These are phyloP conservation scores for Oryza meyeriana DNA, from an alignment of 176 grass and related monocot genomes.

Conservation along the genomic window DNA sequence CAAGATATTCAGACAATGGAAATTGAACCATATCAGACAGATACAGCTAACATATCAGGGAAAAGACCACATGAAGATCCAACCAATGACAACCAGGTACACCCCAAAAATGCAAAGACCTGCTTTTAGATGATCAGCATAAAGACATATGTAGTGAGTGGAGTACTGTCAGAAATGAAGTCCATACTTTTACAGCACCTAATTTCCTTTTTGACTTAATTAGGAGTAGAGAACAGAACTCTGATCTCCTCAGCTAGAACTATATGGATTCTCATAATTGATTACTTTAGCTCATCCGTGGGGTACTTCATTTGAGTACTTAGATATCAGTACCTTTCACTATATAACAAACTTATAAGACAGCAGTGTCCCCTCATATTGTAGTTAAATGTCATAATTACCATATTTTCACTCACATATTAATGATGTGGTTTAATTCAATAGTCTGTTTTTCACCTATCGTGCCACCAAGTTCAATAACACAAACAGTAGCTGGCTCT, in stretches of 20 bases:
- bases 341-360: background rate
- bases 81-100: too few relatives aligned
- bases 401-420: background rate
- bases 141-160: slow-evolving; percentile 13
- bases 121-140: slow-evolving; percentile 15
- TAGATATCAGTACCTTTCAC: background rate
- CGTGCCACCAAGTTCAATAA: too few relatives aligned
- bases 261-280: slow-evolving; percentile 11
- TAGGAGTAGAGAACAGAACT: background rate
- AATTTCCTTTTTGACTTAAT: background rate
- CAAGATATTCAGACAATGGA: too few relatives aligned
- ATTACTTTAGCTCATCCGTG: background rate
- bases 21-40: too few relatives aligned
- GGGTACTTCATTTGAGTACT: background rate
- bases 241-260: background rate
- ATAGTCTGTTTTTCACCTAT: too few relatives aligned
- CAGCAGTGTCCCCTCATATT: background rate
- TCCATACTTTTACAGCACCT: background rate
- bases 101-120: slow-evolving; percentile 15
- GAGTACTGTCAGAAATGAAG: background rate
- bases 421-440: too few relatives aligned
- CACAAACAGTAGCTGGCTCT: too few relatives aligned
- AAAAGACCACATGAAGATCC: too few relatives aligned
- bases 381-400: slow-evolving; percentile 23
- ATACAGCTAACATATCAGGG: too few relatives aligned